phyloP scores from a whole-genome alignment of 164 flowering plant genomes.

The Cinnamomum micranthum region DNA sequence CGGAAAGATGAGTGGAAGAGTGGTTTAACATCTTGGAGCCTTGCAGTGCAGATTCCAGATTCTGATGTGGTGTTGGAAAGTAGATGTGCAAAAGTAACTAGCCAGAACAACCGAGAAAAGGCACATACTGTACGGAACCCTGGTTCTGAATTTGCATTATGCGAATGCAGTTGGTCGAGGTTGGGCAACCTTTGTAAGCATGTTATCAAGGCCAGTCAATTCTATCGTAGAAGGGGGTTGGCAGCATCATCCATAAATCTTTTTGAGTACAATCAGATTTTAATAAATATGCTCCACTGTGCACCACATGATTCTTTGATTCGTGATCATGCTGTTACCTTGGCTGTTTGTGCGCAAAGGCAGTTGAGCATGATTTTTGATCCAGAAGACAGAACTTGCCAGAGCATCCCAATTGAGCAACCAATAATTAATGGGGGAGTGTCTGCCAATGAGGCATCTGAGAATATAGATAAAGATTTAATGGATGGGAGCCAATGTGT shows the following conservation, averaged over 20 bases:
- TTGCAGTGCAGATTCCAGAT: slow-evolving; percentile 67
- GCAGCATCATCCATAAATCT: slow-evolving; percentile 55
- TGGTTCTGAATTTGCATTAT: slow-evolving; percentile 72
- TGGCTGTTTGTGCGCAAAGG: slow-evolving; percentile 59
- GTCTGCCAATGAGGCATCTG: slow-evolving; percentile 3
- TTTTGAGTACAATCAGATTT: slow-evolving; percentile 51
- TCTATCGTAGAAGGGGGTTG: slow-evolving; percentile 43
- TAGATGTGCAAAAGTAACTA: slow-evolving; percentile 51
- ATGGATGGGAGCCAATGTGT: slow-evolving; percentile 9
- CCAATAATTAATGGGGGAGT: slow-evolving; percentile 2
- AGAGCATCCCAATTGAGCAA: slow-evolving; percentile 10
- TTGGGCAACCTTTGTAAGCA: slow-evolving; percentile 92
- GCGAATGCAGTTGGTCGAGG: slow-evolving; percentile 77
- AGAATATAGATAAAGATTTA: slow-evolving; percentile 4
- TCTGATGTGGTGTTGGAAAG: slow-evolving; percentile 58
- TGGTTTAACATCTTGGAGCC: slow-evolving; percentile 81
- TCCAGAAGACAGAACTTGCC: slow-evolving; percentile 15
- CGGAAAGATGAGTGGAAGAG: slow-evolving; percentile 78
- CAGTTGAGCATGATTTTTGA: slow-evolving; percentile 40
- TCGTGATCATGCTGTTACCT: slow-evolving; percentile 85
- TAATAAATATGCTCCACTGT: slow-evolving; percentile 54
- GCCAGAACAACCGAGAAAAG: slow-evolving; percentile 39
- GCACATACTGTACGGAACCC: slow-evolving; percentile 63
- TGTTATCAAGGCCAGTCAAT: slow-evolving; percentile 46
- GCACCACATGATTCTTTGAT: slow-evolving; percentile 79